Evolutionary conservation across 106 monocot species (phyloP), one percentile per base, ranked within the genome.

Genomic region (Posidonia australis): DNA sequence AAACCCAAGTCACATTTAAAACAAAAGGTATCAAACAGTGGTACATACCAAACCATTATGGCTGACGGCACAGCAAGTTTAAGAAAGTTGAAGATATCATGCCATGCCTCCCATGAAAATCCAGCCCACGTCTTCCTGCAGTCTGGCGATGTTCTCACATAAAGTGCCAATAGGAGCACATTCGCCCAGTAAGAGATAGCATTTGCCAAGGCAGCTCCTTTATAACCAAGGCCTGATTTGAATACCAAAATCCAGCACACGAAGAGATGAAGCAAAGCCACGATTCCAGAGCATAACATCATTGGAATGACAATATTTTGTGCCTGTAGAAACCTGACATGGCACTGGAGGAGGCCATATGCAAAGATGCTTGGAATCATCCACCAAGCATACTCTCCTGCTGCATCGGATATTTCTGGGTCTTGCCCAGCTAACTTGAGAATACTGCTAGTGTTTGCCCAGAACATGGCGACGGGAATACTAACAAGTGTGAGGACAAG

Each of bases 51-150:
- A 46, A 92, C 51, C 92, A 92, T 88, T 1, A 73, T 27, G 63
- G 92, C 80, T 1, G 92, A 92, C 29, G 92, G 88, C 75, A 92
- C 41, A 10, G 84, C 82, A 36, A 92, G 64, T 55, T 74, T 82
- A 57, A 82, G 24, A 62, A 85, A 88, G 43, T 24, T 54, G 10
- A 58, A 46, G 28, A 79, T 41, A 70, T 79, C 80, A 18, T 52
- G 56, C 9, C 88, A 68, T 41, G 78, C 85, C 19, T 88, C 83
- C 47, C 4, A 75, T 6, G 84, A 80, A 44, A 85, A 83, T 17
- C 84, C 84, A 46, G 73, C 36, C 84, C 87, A 84, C 11, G 87
- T 82, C 30, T 60, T 68, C 36, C 75, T 82, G 54, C 92, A 92
- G 16, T 65, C 18, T 28, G 69, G 57, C 9, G 88, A 85, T 0